Conservation (phyloP, 257 asterid species). For the Petunia axillaris region DNA sequence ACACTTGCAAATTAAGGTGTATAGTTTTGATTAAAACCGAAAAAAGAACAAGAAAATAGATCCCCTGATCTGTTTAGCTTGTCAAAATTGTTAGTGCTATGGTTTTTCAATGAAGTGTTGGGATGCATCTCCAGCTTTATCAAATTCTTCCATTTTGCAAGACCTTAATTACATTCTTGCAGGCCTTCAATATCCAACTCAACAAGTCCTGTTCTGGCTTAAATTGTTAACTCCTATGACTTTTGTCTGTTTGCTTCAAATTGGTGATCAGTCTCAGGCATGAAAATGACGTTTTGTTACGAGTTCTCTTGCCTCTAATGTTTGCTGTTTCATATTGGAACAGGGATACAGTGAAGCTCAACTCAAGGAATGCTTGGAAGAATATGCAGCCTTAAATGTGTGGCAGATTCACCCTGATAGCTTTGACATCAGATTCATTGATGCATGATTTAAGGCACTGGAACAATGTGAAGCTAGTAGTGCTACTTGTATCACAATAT, state of each 20-base stretch:
- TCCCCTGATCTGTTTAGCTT: conserved; percentile 7
- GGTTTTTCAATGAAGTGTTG: conserved; percentile 5
- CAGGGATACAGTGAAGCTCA: conserved; percentile 99
- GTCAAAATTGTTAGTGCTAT: conserved; percentile 7
- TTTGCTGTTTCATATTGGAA: conserved; percentile 30
- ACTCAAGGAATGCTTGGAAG: conserved; percentile 92
- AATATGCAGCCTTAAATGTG: conserved; percentile 93
- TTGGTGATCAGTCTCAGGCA: neutral
- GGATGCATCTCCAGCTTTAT: conserved; percentile 11
- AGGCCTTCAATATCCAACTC: neutral
- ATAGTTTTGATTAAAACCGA: neutral
- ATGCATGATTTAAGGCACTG: conserved; percentile 46
- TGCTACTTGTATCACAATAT: neutral
- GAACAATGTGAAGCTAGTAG: conserved; percentile 1
- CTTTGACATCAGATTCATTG: conserved; percentile 82
- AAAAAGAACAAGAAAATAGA: neutral
- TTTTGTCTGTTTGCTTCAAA: no score
- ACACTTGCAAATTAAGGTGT: neutral
- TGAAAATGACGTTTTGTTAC: neutral
- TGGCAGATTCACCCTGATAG: conserved; percentile 99
- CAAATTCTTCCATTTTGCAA: neutral
- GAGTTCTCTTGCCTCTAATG: conserved; percentile 25
- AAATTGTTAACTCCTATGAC: neutral
- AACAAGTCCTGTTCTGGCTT: neutral
- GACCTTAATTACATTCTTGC: neutral